Conservation (phyloP, 2,329 filamentous ascomycete genomes). For the Fusarium xylarioides region DNA sequence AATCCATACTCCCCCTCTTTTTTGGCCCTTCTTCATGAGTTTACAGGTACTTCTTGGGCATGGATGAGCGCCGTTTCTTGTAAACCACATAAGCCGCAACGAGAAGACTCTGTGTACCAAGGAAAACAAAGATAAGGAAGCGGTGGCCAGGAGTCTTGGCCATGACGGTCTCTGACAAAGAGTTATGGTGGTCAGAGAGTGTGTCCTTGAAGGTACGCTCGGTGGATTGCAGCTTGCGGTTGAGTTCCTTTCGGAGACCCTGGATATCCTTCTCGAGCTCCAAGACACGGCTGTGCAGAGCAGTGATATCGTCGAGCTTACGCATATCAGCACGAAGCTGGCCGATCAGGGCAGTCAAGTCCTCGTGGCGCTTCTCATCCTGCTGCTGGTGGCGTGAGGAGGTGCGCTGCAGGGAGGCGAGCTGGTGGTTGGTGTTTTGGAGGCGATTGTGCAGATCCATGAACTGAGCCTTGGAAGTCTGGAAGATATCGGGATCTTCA, state of each 20-base stretch:
- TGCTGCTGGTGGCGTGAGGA: conserved; percentile 60
- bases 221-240: conserved; percentile 59
- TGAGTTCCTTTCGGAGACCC: conserved; percentile 61
- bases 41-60: conserved; percentile 93
- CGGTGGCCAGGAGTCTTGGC: conserved; percentile 60
- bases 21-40: conserved; percentile 1
- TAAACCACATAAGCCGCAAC: conserved; percentile 77
- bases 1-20: background rate
- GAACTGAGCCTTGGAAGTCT: conserved; percentile 71
- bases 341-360: conserved; percentile 59
- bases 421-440: conserved; percentile 75
- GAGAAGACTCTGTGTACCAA: conserved; percentile 78
- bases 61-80: conserved; percentile 77
- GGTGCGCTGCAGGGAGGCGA: conserved; percentile 69
- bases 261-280: conserved; percentile 68
- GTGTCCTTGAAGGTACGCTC: conserved; percentile 63
- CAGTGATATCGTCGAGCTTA: conserved; percentile 55
- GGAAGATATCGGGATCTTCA: conserved; percentile 56
- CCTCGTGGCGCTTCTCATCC: conserved; percentile 65
- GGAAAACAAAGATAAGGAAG: conserved; percentile 72
- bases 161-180: conserved; percentile 58
- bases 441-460: conserved; percentile 86
- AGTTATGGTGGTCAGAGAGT: conserved; percentile 60
- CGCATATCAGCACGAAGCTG: conserved; percentile 58
- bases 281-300: conserved; percentile 57